A percentile compares a stretch with the other conserved stretches of the same genome.
These are phyloP conservation scores for Cylindrotheca closterium DNA, from an alignment of 108 stramenopile species.

Conservation along the genomic window DNA sequence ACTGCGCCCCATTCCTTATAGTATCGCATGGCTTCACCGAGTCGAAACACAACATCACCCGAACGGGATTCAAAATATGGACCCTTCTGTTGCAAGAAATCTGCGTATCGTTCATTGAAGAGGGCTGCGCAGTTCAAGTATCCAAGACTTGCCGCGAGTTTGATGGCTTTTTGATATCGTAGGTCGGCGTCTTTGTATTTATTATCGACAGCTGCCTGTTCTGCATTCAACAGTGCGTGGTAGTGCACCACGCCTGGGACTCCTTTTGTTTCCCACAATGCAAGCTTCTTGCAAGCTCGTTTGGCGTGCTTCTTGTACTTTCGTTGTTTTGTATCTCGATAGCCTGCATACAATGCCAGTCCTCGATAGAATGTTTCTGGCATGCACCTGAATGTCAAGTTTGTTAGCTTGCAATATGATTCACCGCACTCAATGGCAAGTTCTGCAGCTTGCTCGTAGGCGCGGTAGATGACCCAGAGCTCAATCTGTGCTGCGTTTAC, in stretches of 20 bases:
- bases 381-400: background rate
- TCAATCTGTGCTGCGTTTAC: too few relatives aligned
- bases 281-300: background rate
- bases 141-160: background rate
- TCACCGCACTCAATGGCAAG: too few relatives aligned
- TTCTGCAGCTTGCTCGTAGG: too few relatives aligned
- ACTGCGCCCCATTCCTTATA: too few relatives aligned
- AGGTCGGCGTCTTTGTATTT: slow-evolving; percentile 1
- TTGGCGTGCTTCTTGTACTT: slow-evolving; percentile 8
- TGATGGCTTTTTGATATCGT: background rate
- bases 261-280: background rate
- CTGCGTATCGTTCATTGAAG: slow-evolving; percentile 2
- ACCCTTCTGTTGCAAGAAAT: background rate
- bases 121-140: too few relatives aligned
- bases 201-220: background rate
- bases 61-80: too few relatives aligned
- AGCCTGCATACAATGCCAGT: background rate
- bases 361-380: slow-evolving; percentile 7
- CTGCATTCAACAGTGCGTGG: background rate
- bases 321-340: background rate
- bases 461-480: too few relatives aligned
- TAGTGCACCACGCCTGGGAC: slow-evolving; percentile 3
- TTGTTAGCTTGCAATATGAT: background rate
- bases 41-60: background rate
- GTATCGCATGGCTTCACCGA: too few relatives aligned